Evolutionary conservation across 805 yeast genomes (phyloP), one percentile per base, ranked within the genome.

Genomic region (Hanseniaspora vineae): DNA sequence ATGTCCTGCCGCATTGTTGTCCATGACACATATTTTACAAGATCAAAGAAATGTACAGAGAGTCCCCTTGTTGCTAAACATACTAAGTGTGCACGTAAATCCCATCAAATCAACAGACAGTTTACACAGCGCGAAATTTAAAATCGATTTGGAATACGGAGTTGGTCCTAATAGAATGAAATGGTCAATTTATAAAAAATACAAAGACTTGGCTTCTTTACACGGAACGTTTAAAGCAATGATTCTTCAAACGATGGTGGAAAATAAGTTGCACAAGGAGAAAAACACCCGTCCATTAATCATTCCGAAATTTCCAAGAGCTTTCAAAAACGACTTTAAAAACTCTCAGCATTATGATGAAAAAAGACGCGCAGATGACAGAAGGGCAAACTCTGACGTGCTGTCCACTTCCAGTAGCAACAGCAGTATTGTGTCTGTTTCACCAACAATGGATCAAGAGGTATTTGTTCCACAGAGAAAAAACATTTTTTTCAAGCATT

Each of bases 111-210:
- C 68, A 66, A 44, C 40, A 17, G 3, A 31, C 35, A 18, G 47
- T 45, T 17, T 42, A 37, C 35, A 46, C 45, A 31, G 32, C 18
- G 20, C 64, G 49, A 73, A 70, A 47, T 83, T 76, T 54, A 70
- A 75, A 50, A 67, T 92, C n/a, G 84, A 82, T 44, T 68, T 92
- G 42, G 96, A 89, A 59, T 92, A 92, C 58, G 98, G 97, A 6
- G 77, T 88, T 32, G 96, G 96, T 1, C 76, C 78, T 6, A 77
- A 80, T 48, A 66, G 88, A 47, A 67, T 88, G 55, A 76, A 77
- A 55, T 92, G 98, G 98, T 69, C 81, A 1, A 76, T 92, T 6
- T 71, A 77, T 31, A 82, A 81, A 55, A 81, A 78, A 19, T 76
- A 81, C 44, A 77, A 79, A 55, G 96, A 88, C 52, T 69, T 92